phyloP scores from a whole-genome alignment of 441 rosid species.

The Brassica hybrid region DNA sequence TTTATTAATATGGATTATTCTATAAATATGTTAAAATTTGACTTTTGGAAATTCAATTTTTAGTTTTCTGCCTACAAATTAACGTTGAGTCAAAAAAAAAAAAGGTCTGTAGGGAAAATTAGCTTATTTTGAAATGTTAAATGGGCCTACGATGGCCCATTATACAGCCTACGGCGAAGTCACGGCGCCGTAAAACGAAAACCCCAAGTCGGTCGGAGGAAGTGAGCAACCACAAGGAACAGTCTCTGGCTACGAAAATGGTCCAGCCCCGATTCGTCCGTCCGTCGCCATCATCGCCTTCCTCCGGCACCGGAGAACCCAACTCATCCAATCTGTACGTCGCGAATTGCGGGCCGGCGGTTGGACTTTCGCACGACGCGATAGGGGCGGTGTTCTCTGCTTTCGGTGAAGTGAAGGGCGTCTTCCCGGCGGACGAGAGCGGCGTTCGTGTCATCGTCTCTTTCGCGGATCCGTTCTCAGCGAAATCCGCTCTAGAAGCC shows the following conservation, averaged over 20 bases:
- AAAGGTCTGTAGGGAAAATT: neutral
- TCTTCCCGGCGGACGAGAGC: slow-evolving; percentile 82
- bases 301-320: slow-evolving; percentile 16
- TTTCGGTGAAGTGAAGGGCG: slow-evolving; percentile 77
- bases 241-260: slow-evolving; percentile 41
- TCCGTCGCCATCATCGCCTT: slow-evolving; percentile 42
- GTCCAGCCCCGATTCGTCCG: slow-evolving; percentile 68
- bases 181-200: slow-evolving; percentile 16
- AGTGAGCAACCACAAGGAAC: neutral
- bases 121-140: neutral
- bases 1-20: no score
- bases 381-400: slow-evolving; percentile 61
- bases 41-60: no score
- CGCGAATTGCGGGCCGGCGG: slow-evolving; percentile 95
- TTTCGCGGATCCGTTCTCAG: slow-evolving; percentile 52
- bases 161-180: neutral
- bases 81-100: neutral
- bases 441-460: slow-evolving; percentile 83
- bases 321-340: slow-evolving; percentile 65
- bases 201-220: slow-evolving; percentile 7
- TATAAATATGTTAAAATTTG: no score
- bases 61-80: no score
- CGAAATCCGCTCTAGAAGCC: slow-evolving; percentile 64
- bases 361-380: slow-evolving; percentile 68
- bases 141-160: neutral